Conservation (phyloP, 2,329 filamentous ascomycete genomes). For the Trichoderma sp. region DNA sequence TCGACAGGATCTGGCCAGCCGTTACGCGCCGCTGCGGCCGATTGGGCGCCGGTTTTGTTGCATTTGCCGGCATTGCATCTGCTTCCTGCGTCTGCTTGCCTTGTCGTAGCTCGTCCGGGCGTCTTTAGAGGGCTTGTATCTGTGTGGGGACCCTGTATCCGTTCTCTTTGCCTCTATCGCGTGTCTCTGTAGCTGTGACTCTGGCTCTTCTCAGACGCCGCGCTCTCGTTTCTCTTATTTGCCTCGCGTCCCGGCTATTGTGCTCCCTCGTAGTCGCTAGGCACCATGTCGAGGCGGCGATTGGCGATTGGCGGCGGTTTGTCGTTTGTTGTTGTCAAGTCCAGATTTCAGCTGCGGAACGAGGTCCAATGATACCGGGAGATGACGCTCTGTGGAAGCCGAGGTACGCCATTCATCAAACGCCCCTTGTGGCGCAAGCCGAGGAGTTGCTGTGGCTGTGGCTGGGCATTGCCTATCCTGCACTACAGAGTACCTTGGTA, state of each 20-base stretch:
- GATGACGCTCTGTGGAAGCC: slow-evolving; percentile 12
- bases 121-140: not conserved
- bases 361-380: not conserved
- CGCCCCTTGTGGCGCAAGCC: slow-evolving; percentile 9
- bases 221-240: not conserved
- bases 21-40: slow-evolving; percentile 23
- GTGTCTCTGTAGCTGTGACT: not conserved
- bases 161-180: not conserved
- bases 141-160: not conserved
- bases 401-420: not conserved
- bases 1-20: slow-evolving; percentile 44
- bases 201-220: not conserved
- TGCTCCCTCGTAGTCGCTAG: not conserved
- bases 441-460: not conserved
- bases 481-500: no score
- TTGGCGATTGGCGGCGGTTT: not conserved
- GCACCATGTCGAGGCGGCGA: slow-evolving; percentile 5
- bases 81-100: not conserved
- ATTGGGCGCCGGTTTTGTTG: slow-evolving; percentile 12
- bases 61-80: slow-evolving; percentile 9
- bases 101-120: not conserved
- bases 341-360: slow-evolving; percentile 3
- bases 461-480: not conserved
- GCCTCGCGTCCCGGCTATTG: not conserved
- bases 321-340: slow-evolving; percentile 3